Percentiles rank a stretch among this genome's conserved stretches.
Conservation (phyloP, 306 rosid species). For the Vachellia pachyceras region DNA sequence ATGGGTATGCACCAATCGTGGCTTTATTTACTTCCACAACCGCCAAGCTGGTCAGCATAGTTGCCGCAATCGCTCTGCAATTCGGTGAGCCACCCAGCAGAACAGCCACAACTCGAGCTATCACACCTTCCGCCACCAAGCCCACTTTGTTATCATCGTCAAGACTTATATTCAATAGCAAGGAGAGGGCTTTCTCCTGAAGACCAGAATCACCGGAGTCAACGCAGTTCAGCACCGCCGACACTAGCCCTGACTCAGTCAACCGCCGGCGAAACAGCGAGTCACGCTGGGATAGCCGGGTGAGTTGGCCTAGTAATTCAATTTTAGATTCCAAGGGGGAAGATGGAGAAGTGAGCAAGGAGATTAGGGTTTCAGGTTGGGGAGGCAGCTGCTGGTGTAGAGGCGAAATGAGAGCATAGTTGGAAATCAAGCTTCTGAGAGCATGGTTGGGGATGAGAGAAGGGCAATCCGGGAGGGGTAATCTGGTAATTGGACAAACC, state of each 20-base stretch:
- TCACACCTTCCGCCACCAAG: constrained; percentile 82
- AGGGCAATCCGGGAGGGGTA: constrained; percentile 71
- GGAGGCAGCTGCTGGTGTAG: constrained; percentile 41
- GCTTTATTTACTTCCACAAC: constrained; percentile 83
- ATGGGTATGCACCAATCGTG: constrained; percentile 73
- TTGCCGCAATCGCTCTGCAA: constrained; percentile 81
- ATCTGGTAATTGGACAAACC: constrained; percentile 77
- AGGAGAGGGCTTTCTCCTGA: constrained; percentile 68
- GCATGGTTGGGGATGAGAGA: constrained; percentile 86
- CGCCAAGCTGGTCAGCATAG: constrained; percentile 78
- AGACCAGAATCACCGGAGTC: constrained; percentile 51
- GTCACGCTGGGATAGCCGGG: constrained; percentile 65
- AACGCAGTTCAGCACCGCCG: constrained; percentile 64
- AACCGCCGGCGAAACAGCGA: constrained; percentile 61
- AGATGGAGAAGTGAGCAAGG: constrained; percentile 52
- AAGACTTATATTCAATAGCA: constrained; percentile 65
- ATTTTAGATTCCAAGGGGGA: constrained; percentile 53
- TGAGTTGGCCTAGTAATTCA: constrained; percentile 62
- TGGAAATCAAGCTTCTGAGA: constrained; percentile 78
- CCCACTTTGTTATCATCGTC: constrained; percentile 91
- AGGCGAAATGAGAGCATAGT: constrained; percentile 49
- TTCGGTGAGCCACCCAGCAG: constrained; percentile 53
- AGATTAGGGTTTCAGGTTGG: constrained; percentile 65
- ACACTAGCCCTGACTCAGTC: constrained; percentile 69
- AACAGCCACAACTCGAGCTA: constrained; percentile 56